Base-by-base conservation (phyloP, 2,329 filamentous ascomycete species). In the Didymella pomorum region DNA sequence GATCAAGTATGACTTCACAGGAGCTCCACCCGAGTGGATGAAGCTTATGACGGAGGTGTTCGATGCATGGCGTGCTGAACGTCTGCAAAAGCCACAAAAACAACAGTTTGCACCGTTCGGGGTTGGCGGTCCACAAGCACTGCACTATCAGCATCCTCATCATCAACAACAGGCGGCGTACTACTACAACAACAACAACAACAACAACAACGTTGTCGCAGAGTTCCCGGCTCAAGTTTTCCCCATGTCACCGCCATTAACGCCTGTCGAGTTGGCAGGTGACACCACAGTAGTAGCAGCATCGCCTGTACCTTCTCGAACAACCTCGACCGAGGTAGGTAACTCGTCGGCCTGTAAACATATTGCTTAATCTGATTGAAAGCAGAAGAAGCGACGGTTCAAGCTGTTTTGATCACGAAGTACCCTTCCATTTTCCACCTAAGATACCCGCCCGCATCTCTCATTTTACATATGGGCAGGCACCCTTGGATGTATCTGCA, bases 1-100 rank as follows among this genome's bases (percentile, higher is more conserved):
- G 25, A 61, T 76, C 52, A 70, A 73, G 47, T 76, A 75, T 61
- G 70, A 72, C 51, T 74, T 76, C 59, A 68, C 66, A 2, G 71
- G 71, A 18, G 67, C 63, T 1, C 70, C 70, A 7, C 56, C 64
- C 14, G 70, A 75, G 57, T 76, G 72, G 72, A 70, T 73, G 65
- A 62, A 62, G 39, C 72, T 72, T 20, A 75, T 75, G 67, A 69
- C 68, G 2, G 67, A 74, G 39, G 71, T 74, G 12, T 74, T 75
- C 44, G 54, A 61, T 8, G 54, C 69, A 20, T 75, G 72, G 73
- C 65, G 67, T 33, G 61, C 60, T 14, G 71, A 74, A 39, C 65
- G 68, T 42, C 11, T 63, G 52, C 63, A 65, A 25, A 63, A 51
- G 37, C 66, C 69, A 29, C 67, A 60, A 18, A 61, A 61, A 20